Conservation (phyloP, 1,139 yeast genomes). For the Lodderomyces oxycetoniae region DNA sequence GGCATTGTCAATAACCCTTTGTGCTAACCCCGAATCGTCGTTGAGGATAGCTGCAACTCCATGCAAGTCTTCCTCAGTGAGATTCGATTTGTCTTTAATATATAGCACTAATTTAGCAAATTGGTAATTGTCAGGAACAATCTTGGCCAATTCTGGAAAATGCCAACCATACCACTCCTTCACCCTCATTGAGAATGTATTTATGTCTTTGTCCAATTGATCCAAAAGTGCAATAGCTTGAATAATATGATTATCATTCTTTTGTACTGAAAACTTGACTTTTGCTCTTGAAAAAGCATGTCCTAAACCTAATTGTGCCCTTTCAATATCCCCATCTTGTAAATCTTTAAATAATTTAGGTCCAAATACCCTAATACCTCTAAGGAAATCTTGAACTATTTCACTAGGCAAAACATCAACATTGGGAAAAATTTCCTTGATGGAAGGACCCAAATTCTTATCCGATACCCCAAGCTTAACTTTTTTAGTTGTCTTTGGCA, state of each 20-base stretch:
- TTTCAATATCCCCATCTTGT: constrained; percentile 92
- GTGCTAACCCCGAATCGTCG: constrained; percentile 93
- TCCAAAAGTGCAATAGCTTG: constrained; percentile 97
- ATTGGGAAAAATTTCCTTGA: constrained; percentile 83
- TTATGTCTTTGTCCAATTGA: constrained; percentile 94
- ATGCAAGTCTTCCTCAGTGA: constrained; percentile 80
- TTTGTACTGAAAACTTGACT: constrained; percentile 97
- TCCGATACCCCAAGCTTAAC: constrained; percentile 84
- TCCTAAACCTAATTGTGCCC: constrained; percentile 98
- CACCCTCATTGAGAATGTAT: constrained; percentile 96
- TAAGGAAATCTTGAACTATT: constrained; percentile 87
- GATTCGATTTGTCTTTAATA: constrained; percentile 82
- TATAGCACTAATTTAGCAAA: constrained; percentile 79
- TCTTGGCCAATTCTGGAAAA: constrained; percentile 98
- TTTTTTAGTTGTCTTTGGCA: constrained; percentile 76
- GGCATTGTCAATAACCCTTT: constrained; percentile 80
- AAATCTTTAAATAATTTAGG: constrained; percentile 84
- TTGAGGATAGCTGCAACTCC: constrained; percentile 84
- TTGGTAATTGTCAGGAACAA: constrained; percentile 85
- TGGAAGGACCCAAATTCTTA: constrained; percentile 93
- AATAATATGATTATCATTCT: constrained; percentile 96
- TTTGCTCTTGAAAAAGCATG: constrained; percentile 98
- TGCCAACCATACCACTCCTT: constrained; percentile 99
- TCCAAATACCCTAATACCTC: constrained; percentile 93
- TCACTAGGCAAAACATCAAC: constrained; percentile 90